A percentile compares a stretch with the other conserved stretches of the same genome.
Conservation (phyloP, 202 grass and related monocot species). For the Dendrocalamus latiflorus region DNA sequence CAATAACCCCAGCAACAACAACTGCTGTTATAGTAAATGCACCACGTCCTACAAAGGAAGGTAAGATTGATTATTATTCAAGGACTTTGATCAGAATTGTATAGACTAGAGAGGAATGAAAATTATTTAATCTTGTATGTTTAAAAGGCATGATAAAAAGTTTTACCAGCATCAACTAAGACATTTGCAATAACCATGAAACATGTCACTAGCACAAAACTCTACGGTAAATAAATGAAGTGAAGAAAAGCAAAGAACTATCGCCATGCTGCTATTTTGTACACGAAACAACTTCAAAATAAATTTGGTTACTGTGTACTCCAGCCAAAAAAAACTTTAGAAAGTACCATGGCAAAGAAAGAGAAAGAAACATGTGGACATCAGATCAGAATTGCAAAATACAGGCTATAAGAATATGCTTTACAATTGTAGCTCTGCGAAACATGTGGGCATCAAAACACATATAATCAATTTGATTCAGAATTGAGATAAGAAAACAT, state of each 20-base stretch:
- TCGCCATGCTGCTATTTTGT: not conserved
- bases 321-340: too few relatives aligned
- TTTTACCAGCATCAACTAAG: not conserved
- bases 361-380: too few relatives aligned
- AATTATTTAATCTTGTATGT: not conserved
- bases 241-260: not conserved
- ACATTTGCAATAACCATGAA: not conserved
- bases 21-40: conserved; percentile 42
- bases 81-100: not conserved
- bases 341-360: too few relatives aligned
- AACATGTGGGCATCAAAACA: not conserved
- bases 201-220: not conserved
- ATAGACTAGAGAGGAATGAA: not conserved
- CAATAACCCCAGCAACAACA: conserved; percentile 53
- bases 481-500: not conserved
- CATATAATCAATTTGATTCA: not conserved
- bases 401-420: not conserved
- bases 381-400: not conserved
- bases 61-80: not conserved
- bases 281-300: not conserved
- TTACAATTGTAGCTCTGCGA: not conserved
- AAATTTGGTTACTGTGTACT: too few relatives aligned
- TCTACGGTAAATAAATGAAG: not conserved
- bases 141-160: not conserved
- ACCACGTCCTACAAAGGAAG: conserved; percentile 34